Evolutionary conservation across 306 rosid genomes (phyloP).

Genomic region (Dryas octopetala): DNA sequence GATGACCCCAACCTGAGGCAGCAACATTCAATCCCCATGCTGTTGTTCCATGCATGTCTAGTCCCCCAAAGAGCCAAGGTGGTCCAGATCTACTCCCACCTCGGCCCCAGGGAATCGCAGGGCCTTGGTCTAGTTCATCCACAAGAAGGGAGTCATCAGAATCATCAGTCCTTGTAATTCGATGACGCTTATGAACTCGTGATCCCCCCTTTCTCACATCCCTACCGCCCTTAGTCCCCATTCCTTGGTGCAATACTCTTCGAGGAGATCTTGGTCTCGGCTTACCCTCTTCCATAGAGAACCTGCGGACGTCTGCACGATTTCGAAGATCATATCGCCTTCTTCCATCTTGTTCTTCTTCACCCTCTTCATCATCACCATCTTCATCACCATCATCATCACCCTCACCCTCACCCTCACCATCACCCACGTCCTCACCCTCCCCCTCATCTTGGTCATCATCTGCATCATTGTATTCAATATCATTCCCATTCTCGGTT

Average conservation of each 20-base stretch:
- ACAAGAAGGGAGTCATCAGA: slow-evolving; percentile 98
- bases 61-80: slow-evolving; percentile 94
- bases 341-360: slow-evolving; percentile 87
- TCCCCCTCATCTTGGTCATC: slow-evolving; percentile 79
- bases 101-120: slow-evolving; percentile 90
- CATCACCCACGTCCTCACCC: slow-evolving; percentile 53
- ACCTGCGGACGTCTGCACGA: slow-evolving; percentile 83
- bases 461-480: slow-evolving; percentile 76
- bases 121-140: slow-evolving; percentile 95
- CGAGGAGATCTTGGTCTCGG: slow-evolving; percentile 81
- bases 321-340: slow-evolving; percentile 96
- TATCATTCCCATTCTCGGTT: slow-evolving; percentile 81
- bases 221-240: slow-evolving; percentile 84
- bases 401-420: slow-evolving; percentile 38
- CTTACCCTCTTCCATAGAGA: slow-evolving; percentile 82
- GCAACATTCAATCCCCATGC: slow-evolving; percentile 91
- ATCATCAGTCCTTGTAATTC: slow-evolving; percentile 76
- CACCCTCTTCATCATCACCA: slow-evolving; percentile 79
- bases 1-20: slow-evolving; percentile 99
- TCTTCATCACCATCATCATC: slow-evolving; percentile 83
- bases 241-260: slow-evolving; percentile 88
- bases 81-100: slow-evolving; percentile 89
- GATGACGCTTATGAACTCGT: slow-evolving; percentile 90
- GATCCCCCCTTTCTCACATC: slow-evolving; percentile 93
- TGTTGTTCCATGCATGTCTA: slow-evolving; percentile 85